Evolutionary conservation across 805 yeast species (phyloP).

Genomic region (Cyberlindnera samutprakarnensis): DNA sequence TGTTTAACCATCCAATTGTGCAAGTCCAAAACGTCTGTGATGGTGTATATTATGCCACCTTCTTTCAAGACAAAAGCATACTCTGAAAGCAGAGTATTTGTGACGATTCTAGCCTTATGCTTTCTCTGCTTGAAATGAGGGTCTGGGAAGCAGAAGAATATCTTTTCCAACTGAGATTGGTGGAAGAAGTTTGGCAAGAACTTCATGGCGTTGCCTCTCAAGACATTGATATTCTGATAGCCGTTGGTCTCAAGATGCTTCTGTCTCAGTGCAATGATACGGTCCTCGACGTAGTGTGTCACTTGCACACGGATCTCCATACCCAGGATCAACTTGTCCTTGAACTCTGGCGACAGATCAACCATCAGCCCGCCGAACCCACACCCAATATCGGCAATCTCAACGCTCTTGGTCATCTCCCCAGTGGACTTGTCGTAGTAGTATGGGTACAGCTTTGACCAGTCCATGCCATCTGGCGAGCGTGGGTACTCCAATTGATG

Average conservation of each 20-base stretch:
- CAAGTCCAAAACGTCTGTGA: constrained; percentile 90
- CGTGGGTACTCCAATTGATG: constrained; percentile 85
- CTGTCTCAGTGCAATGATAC: constrained; percentile 80
- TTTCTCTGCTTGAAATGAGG: constrained; percentile 97
- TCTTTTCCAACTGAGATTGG: constrained; percentile 75
- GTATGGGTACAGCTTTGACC: constrained; percentile 72
- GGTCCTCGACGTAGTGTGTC: constrained; percentile 92
- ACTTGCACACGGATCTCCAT: constrained; percentile 99
- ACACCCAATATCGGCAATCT: constrained; percentile 94
- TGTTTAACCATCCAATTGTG: constrained; percentile 97
- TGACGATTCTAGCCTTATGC: constrained; percentile 93
- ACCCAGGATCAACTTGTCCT: constrained; percentile 72
- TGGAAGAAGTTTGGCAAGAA: constrained; percentile 89
- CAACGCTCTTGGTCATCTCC: constrained; percentile 47
- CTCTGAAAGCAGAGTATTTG: constrained; percentile 81
- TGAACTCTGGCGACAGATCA: constrained; percentile 70
- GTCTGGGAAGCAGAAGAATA: constrained; percentile 99
- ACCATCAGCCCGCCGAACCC: constrained; percentile 92
- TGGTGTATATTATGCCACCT: constrained; percentile 87
- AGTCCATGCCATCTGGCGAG: constrained; percentile 78
- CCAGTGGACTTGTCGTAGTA: constrained; percentile 35
- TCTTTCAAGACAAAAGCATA: constrained; percentile 85
- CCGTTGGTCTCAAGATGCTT: constrained; percentile 27
- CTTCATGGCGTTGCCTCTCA: constrained; percentile 96
- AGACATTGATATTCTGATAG: constrained; percentile 81